These are phyloP conservation scores for Neoscytalidium dimidiatum DNA, from an alignment of 2,329 filamentous ascomycete genomes.

Conservation along the genomic window DNA sequence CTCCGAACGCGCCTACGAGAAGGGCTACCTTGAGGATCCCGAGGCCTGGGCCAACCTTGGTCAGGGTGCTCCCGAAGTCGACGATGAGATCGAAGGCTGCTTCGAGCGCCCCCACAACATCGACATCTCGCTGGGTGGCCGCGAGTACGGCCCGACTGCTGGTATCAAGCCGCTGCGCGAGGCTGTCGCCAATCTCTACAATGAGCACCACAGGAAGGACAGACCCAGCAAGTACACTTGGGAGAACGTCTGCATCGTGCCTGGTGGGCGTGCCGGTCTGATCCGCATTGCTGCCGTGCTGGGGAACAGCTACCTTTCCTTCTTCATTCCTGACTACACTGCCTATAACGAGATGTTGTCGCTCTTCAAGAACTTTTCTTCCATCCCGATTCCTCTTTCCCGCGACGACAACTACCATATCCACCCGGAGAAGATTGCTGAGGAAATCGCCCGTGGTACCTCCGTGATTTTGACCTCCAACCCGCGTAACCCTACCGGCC, in stretches of 20 bases:
- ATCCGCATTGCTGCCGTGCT: constrained; percentile 94
- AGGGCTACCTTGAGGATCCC: constrained; percentile 83
- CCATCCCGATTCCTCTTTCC: constrained; percentile 64
- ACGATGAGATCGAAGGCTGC: constrained; percentile 87
- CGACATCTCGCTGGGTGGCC: constrained; percentile 73
- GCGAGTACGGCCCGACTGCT: constrained; percentile 90
- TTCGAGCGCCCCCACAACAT: constrained; percentile 80
- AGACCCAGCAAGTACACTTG: constrained; percentile 90
- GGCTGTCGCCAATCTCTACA: constrained; percentile 90
- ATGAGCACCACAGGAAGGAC: constrained; percentile 84
- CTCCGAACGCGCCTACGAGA: constrained; percentile 82
- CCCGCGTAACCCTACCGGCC: constrained; percentile 90
- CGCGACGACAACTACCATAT: constrained; percentile 91
- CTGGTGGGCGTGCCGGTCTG: constrained; percentile 86
- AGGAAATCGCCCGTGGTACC: constrained; percentile 80
- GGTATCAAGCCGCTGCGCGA: constrained; percentile 89
- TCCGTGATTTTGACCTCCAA: constrained; percentile 90
- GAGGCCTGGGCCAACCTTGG: constrained; percentile 89
- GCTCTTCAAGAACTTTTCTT: constrained; percentile 76
- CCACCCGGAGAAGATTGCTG: constrained; percentile 87
- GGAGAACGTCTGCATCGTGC: constrained; percentile 97
- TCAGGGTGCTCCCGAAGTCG: constrained; percentile 91
- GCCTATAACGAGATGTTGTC: constrained; percentile 98
- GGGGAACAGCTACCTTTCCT: constrained; percentile 87
- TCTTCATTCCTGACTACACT: constrained; percentile 92